Percentiles rank a stretch among this genome's conserved stretches.
Evolutionary conservation across 352 stramenopile genomes (phyloP).

Genomic region (Pythium monospermum): DNA sequence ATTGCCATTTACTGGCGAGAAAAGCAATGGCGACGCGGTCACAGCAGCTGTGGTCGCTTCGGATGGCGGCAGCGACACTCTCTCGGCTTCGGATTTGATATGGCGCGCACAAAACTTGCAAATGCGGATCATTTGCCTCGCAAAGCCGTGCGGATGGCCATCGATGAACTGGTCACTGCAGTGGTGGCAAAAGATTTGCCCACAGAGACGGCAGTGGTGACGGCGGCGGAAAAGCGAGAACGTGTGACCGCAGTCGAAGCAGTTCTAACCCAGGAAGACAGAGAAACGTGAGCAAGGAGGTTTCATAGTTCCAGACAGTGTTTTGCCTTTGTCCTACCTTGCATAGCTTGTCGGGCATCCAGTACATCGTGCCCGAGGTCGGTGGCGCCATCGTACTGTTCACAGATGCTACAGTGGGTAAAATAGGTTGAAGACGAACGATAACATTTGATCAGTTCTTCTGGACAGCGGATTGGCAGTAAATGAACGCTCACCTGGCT

Average conservation of each 20-base stretch:
- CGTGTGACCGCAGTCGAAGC: slow-evolving; percentile 68
- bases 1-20: slow-evolving; percentile 11
- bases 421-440: too few species aligned
- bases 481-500: too few species aligned
- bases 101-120: slow-evolving; percentile 73
- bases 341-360: slow-evolving; percentile 84
- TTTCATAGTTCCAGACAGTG: too few species aligned
- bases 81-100: slow-evolving; percentile 29
- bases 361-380: slow-evolving; percentile 41
- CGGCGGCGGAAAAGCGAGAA: slow-evolving; percentile 82
- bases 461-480: too few species aligned
- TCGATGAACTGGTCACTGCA: slow-evolving; percentile 79
- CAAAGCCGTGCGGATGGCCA: slow-evolving; percentile 47
- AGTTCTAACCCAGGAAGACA: slow-evolving; percentile 45
- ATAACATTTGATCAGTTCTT: too few species aligned
- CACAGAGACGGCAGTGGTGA: slow-evolving; percentile 85
- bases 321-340: too few species aligned
- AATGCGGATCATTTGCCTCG: slow-evolving; percentile 47
- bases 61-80: background rate
- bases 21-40: slow-evolving; percentile 15
- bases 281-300: too few species aligned
- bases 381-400: background rate
- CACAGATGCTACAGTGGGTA: too few species aligned
- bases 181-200: slow-evolving; percentile 82
- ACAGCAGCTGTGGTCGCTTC: background rate